These are phyloP conservation scores for Scheffersomyces quercinus DNA, from an alignment of 1,139 yeast genomes.

Conservation along the genomic window DNA sequence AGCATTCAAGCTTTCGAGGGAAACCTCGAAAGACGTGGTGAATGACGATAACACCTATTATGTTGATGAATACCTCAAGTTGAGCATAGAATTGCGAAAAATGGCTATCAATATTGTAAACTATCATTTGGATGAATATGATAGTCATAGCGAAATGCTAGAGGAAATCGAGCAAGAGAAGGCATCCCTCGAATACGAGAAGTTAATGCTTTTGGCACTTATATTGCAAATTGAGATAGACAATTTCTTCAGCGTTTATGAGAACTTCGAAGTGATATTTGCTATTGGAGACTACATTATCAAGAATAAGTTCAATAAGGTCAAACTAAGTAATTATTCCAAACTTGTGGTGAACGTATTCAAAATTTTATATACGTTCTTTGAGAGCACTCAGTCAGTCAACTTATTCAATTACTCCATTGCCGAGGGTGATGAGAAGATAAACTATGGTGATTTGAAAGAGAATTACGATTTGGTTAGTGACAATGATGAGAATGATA, in stretches of 20 bases:
- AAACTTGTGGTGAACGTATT: conserved; percentile 29
- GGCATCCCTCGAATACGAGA: conserved; percentile 22
- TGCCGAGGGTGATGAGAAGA: conserved; percentile 28
- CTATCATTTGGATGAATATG: conserved; percentile 45
- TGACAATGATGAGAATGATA: conserved; percentile 15
- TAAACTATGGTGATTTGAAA: conserved; percentile 35
- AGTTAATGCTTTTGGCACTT: conserved; percentile 26
- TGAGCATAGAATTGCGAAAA: conserved; percentile 42
- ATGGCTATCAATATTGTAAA: conserved; percentile 37
- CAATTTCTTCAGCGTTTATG: conserved; percentile 39
- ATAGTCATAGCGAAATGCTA: conserved; percentile 23
- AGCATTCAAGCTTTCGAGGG: conserved; percentile 22
- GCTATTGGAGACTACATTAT: conserved; percentile 44
- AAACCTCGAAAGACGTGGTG: conserved; percentile 5
- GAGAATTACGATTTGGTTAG: conserved; percentile 35
- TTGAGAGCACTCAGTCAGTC: conserved; percentile 42
- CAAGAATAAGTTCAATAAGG: conserved; percentile 20
- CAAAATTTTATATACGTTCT: conserved; percentile 30
- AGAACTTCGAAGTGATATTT: conserved; percentile 43
- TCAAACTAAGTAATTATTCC: conserved; percentile 15
- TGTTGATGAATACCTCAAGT: conserved; percentile 27
- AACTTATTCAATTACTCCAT: conserved; percentile 41
- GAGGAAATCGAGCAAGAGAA: conserved; percentile 11
- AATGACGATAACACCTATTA: conserved; percentile 13
- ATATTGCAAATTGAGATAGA: conserved; percentile 42